Evolutionary conservation across 495 filamentous ascomycete species (phyloP).

Genomic region (Hypoxylon lenormandii): DNA sequence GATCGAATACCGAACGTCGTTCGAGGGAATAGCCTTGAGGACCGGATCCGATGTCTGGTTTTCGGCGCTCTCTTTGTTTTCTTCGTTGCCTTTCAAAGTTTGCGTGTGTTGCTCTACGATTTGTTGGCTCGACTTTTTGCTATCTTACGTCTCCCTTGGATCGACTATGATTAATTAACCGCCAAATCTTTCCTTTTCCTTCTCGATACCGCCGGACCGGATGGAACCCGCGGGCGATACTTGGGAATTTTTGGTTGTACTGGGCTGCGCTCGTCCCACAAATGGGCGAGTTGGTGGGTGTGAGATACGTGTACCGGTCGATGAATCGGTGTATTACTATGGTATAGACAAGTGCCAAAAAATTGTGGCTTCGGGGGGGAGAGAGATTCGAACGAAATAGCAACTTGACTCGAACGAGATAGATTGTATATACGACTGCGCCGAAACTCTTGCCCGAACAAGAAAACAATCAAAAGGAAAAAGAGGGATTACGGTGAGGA

Average conservation of each 20-base stretch:
- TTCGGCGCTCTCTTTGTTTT: constrained; percentile 31
- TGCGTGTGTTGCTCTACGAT: constrained; percentile 24
- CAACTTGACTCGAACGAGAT: constrained; percentile 27
- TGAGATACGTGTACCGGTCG: constrained; percentile 33
- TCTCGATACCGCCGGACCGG: constrained; percentile 32
- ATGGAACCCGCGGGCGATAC: constrained; percentile 21
- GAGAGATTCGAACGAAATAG: constrained; percentile 37
- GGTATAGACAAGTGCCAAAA: constrained; percentile 40
- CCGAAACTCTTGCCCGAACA: constrained; percentile 22
- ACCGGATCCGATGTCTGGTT: constrained; percentile 37
- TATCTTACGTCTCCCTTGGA: constrained; percentile 13
- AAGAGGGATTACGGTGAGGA: constrained; percentile 37
- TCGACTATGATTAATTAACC: constrained; percentile 36
- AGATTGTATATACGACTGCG: constrained; percentile 37
- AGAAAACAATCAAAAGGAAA: constrained; percentile 43
- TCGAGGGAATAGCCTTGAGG: constrained; percentile 36
- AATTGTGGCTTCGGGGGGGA: constrained; percentile 38
- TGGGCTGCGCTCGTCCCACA: constrained; percentile 38
- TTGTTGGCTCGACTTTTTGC: constrained; percentile 12
- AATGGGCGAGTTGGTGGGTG: constrained; percentile 21
- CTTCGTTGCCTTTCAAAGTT: too few species aligned
- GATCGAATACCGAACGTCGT: constrained; percentile 43
- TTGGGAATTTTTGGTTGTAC: constrained; percentile 22
- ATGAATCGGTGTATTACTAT: constrained; percentile 44
- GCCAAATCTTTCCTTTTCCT: constrained; percentile 11